These are phyloP conservation scores for Leishmania tarentolae DNA, from an alignment of 208 protist genomes.

Conservation along the genomic window DNA sequence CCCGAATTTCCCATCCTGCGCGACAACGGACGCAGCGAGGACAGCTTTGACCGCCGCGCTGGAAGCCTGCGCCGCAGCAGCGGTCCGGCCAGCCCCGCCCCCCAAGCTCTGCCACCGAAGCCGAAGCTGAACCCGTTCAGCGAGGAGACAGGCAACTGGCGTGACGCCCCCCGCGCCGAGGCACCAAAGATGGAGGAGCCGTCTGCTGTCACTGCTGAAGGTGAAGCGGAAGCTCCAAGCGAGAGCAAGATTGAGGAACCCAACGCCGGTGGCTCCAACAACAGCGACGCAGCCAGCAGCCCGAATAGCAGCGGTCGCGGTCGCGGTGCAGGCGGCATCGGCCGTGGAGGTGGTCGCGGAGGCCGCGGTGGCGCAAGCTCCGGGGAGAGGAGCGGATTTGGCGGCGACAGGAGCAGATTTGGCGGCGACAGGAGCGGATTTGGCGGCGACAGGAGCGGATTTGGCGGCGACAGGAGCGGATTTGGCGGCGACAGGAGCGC, in stretches of 20 bases:
- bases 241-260: constrained; percentile 5
- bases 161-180: constrained; percentile 60
- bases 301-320: constrained; percentile 22
- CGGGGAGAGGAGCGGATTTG: not conserved
- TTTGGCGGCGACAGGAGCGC: not conserved
- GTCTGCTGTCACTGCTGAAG: constrained; percentile 5
- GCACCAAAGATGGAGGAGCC: constrained; percentile 29
- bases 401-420: constrained; percentile 1
- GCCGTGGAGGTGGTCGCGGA: constrained; percentile 23
- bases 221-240: constrained; percentile 9
- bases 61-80: constrained; percentile 27
- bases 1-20: constrained; percentile 46
- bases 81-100: constrained; percentile 7
- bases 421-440: not conserved
- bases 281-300: constrained; percentile 8
- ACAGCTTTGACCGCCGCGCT: constrained; percentile 29
- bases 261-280: not conserved
- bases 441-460: not conserved
- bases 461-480: not conserved
- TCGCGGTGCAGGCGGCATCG: constrained; percentile 21
- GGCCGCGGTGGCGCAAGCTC: constrained; percentile 21
- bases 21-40: constrained; percentile 27
- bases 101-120: constrained; percentile 17
- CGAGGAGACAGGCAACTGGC: constrained; percentile 61
- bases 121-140: constrained; percentile 28